These are phyloP conservation scores for Trichosanthes cucumerina DNA, from an alignment of 306 rosid species.

Conservation along the genomic window DNA sequence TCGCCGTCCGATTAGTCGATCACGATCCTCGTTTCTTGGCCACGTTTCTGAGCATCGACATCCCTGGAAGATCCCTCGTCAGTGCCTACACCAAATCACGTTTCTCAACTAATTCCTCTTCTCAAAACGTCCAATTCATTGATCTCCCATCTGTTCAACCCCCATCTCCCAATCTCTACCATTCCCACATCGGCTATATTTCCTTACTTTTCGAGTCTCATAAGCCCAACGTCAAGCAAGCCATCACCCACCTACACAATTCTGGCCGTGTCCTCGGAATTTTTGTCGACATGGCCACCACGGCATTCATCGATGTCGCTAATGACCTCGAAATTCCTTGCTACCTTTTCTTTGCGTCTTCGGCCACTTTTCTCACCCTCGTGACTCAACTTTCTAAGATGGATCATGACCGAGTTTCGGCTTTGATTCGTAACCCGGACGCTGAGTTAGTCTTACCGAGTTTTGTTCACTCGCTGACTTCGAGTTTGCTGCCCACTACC, in stretches of 20 bases:
- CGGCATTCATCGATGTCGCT: background rate
- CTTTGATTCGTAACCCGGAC: background rate
- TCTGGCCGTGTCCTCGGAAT: background rate
- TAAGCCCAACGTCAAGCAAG: background rate
- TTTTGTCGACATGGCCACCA: background rate
- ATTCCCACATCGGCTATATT: background rate
- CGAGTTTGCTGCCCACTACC: background rate
- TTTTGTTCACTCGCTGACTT: background rate
- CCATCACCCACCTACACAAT: background rate
- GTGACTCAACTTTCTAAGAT: background rate
- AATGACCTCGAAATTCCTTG: background rate
- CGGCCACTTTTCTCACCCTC: constrained; percentile 3
- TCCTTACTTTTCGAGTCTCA: background rate
- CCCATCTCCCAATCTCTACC: background rate
- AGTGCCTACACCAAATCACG: constrained; percentile 5
- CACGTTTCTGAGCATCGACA: constrained; percentile 13
- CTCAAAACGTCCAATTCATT: background rate
- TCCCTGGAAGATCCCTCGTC: background rate
- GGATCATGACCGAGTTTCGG: background rate
- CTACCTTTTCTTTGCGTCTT: background rate
- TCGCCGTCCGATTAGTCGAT: constrained; percentile 37
- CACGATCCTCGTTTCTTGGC: constrained; percentile 35
- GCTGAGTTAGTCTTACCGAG: background rate
- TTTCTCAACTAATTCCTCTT: background rate
- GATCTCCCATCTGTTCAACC: background rate